Evolutionary conservation across 352 stramenopile species (phyloP).

Genomic region (Phytophthora cryptogea): DNA sequence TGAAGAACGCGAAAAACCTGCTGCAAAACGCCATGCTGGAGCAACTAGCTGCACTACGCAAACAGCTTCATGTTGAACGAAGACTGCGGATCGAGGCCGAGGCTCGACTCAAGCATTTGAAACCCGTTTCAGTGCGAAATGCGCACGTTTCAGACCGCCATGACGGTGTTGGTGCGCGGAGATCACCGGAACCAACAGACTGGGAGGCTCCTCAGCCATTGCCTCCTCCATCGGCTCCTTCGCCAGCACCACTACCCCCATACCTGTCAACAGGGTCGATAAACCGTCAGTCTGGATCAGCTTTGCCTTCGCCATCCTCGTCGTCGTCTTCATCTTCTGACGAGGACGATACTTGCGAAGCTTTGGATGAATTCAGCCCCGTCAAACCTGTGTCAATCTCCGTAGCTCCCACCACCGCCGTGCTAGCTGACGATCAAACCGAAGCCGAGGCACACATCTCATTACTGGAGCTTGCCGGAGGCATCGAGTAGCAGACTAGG

Average conservation of each 20-base stretch:
- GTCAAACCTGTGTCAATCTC: slow-evolving; percentile 8
- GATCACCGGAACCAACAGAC: slow-evolving; percentile 19
- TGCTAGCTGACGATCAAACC: slow-evolving; percentile 5
- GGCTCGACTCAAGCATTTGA: slow-evolving; percentile 65
- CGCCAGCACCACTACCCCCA: slow-evolving; percentile 37
- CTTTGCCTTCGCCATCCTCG: slow-evolving; percentile 19
- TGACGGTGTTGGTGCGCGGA: slow-evolving; percentile 4
- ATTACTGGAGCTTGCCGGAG: slow-evolving; percentile 54
- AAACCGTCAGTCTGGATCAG: slow-evolving; percentile 15
- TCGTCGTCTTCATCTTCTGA: slow-evolving; percentile 38
- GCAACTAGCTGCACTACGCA: slow-evolving; percentile 73
- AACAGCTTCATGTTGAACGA: slow-evolving; percentile 76
- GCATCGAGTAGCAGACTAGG: slow-evolving; percentile 6
- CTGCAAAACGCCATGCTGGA: slow-evolving; percentile 86
- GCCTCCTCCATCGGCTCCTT: slow-evolving; percentile 45
- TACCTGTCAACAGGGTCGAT: slow-evolving; percentile 33
- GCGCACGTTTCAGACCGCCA: not conserved
- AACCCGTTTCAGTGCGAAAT: slow-evolving; percentile 2
- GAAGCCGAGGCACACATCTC: slow-evolving; percentile 41
- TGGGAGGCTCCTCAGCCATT: slow-evolving; percentile 50
- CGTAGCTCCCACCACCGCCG: not conserved
- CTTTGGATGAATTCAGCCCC: slow-evolving; percentile 20
- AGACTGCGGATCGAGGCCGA: slow-evolving; percentile 71
- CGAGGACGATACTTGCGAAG: slow-evolving; percentile 23
- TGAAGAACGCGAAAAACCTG: slow-evolving; percentile 77